Evolutionary conservation across 257 asterid genomes (phyloP).

Genomic region (Ilex asprella): DNA sequence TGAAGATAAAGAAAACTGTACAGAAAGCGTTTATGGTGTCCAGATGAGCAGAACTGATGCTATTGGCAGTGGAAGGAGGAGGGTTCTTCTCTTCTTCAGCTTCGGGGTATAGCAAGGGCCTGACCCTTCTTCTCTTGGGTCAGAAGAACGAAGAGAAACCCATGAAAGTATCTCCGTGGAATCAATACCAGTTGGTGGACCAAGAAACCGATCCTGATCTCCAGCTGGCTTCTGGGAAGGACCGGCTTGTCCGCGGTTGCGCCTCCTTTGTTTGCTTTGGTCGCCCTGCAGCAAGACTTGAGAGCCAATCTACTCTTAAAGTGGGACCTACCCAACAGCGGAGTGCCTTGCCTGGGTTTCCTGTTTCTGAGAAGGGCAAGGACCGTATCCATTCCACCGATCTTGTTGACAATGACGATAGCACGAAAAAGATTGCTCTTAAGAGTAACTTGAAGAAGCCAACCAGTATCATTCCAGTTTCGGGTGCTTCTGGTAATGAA

Average conservation of each 20-base stretch:
- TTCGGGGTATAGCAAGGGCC: slow-evolving; percentile 95
- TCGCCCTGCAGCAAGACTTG: slow-evolving; percentile 62
- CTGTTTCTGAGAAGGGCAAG: slow-evolving; percentile 33
- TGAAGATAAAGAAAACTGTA: slow-evolving; percentile 7
- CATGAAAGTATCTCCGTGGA: slow-evolving; percentile 99
- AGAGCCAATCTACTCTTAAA: slow-evolving; percentile 61
- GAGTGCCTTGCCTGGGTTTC: slow-evolving; percentile 37
- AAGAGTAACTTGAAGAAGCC: slow-evolving; percentile 82
- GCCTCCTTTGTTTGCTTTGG: slow-evolving; percentile 86
- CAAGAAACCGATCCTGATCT: slow-evolving; percentile 70
- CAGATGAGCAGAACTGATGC: slow-evolving; percentile 94
- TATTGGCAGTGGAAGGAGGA: slow-evolving; percentile 99
- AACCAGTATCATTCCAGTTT: slow-evolving; percentile 17
- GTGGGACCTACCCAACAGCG: slow-evolving; percentile 62
- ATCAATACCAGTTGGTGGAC: slow-evolving; percentile 96
- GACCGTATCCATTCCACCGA: slow-evolving; percentile 24
- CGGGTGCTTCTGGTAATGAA: slow-evolving; percentile 23
- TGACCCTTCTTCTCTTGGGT: slow-evolving; percentile 86
- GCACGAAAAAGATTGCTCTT: slow-evolving; percentile 29
- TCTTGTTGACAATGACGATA: slow-evolving; percentile 28
- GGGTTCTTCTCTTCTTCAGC: slow-evolving; percentile 99
- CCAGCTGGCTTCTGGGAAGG: slow-evolving; percentile 93
- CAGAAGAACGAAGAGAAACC: slow-evolving; percentile 83
- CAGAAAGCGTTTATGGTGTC: slow-evolving; percentile 26
- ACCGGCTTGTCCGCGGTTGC: slow-evolving; percentile 65